phyloP scores from a whole-genome alignment of 2,329 filamentous ascomycete genomes.

The Trichoderma sp. region DNA sequence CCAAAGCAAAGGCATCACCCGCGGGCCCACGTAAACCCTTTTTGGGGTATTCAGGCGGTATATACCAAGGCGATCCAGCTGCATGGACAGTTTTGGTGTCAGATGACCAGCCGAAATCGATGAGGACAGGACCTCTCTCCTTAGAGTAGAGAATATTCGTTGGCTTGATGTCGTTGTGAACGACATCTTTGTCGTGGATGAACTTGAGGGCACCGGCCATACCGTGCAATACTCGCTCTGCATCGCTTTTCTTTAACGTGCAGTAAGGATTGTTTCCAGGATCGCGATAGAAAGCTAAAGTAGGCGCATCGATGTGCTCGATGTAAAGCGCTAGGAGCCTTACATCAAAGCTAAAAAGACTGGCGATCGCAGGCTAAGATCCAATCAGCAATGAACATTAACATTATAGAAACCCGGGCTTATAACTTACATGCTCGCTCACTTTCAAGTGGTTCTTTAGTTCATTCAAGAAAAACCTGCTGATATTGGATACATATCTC shows the following conservation, averaged over 20 bases:
- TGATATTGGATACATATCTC: not conserved
- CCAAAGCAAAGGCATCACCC: not conserved
- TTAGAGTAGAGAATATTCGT: slow-evolving; percentile 20
- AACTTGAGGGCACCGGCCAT: slow-evolving; percentile 26
- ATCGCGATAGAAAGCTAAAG: not conserved
- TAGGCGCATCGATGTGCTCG: not conserved
- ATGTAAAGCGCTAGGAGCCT: not conserved
- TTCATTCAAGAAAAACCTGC: not conserved
- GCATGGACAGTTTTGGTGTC: not conserved
- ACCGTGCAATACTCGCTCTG: not conserved
- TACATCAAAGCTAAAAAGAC: not conserved
- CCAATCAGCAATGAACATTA: not conserved
- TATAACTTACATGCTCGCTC: not conserved
- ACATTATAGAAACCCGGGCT: too few relatives aligned
- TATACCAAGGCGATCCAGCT: not conserved
- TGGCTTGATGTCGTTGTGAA: slow-evolving; percentile 24
- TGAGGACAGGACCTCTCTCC: slow-evolving; percentile 16
- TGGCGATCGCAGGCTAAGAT: not conserved
- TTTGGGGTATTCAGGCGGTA: not conserved
- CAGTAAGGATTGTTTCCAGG: not conserved
- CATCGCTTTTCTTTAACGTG: not conserved
- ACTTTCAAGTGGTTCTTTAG: not conserved
- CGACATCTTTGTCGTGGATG: slow-evolving; percentile 7
- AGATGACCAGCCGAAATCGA: slow-evolving; percentile 1
- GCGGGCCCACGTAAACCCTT: not conserved